Evolutionary conservation across 2,329 filamentous ascomycete species (phyloP).

Genomic region (Nemania bipapillata): DNA sequence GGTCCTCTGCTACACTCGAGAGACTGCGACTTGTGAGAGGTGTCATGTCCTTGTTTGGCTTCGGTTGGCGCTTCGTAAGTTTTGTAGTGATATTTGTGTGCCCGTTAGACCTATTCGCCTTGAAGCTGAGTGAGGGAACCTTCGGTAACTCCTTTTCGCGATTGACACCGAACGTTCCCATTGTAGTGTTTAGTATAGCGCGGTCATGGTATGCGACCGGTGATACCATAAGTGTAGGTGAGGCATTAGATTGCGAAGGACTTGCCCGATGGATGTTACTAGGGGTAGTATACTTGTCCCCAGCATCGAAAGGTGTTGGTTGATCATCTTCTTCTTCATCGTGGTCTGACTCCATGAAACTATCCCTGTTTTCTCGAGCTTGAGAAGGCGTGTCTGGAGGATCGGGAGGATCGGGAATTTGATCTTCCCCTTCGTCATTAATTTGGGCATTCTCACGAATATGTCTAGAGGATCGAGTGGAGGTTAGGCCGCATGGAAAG

Average conservation of each 20-base stretch:
- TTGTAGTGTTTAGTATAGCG: constrained; percentile 11
- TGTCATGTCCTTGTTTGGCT: constrained; percentile 20
- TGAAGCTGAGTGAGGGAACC: constrained; percentile 38
- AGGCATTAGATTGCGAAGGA: background rate
- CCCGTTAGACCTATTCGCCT: constrained; percentile 28
- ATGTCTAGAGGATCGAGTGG: constrained; percentile 53
- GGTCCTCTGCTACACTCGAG: constrained; percentile 34
- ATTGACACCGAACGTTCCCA: constrained; percentile 21
- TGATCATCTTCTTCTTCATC: constrained; percentile 17
- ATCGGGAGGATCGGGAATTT: background rate
- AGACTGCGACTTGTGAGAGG: constrained; percentile 36
- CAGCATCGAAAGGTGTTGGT: constrained; percentile 33
- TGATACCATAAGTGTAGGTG: constrained; percentile 1
- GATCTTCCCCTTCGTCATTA: constrained; percentile 52
- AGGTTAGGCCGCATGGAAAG: constrained; percentile 38
- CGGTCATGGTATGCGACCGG: background rate
- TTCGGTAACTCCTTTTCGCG: constrained; percentile 35
- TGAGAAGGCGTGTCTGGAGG: constrained; percentile 1
- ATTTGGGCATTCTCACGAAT: constrained; percentile 64
- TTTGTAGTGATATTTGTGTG: constrained; percentile 35
- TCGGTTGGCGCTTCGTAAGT: constrained; percentile 34
- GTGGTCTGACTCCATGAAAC: background rate
- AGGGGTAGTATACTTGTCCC: background rate
- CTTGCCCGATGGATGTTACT: background rate
- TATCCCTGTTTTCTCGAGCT: background rate